Conservation (phyloP, 495 filamentous ascomycete genomes). For the Penicillium soppii region DNA sequence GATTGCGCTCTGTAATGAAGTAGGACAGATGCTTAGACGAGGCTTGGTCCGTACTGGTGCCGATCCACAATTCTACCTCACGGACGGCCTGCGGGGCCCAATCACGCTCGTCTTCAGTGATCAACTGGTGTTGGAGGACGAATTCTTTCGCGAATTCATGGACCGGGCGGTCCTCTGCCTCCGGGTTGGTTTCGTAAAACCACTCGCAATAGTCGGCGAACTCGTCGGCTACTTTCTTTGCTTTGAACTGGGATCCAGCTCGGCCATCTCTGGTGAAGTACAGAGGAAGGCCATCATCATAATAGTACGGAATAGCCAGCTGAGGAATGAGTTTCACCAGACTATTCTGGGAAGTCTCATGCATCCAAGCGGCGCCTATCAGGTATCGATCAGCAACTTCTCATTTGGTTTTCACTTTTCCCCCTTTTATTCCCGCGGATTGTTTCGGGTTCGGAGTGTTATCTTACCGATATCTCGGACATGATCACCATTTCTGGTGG, state of each 20-base stretch:
- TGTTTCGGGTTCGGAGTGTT: not conserved
- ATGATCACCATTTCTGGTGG: constrained; percentile 17
- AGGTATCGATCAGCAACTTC: too few species aligned
- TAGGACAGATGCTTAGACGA: constrained; percentile 26
- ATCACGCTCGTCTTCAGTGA: constrained; percentile 23
- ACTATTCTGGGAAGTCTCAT: constrained; percentile 27
- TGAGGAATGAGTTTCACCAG: constrained; percentile 23
- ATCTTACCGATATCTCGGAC: constrained; percentile 22
- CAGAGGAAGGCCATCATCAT: constrained; percentile 21
- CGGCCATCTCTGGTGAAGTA: constrained; percentile 24
- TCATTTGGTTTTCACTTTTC: too few species aligned
- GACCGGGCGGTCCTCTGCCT: constrained; percentile 21
- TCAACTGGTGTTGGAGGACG: constrained; percentile 20
- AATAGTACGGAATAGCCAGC: constrained; percentile 22
- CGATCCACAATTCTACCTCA: constrained; percentile 25
- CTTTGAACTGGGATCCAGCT: constrained; percentile 25
- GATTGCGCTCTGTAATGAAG: constrained; percentile 26
- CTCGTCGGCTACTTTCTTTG: constrained; percentile 27
- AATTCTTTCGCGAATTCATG: constrained; percentile 23
- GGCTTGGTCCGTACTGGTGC: constrained; percentile 18
- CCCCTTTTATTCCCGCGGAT: not conserved
- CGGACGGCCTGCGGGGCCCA: constrained; percentile 26
- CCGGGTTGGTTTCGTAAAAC: constrained; percentile 25
- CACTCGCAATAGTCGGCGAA: constrained; percentile 26
- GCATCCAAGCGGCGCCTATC: constrained; percentile 27